These are phyloP conservation scores for Hypomyces perniciosus DNA, from an alignment of 2,329 filamentous ascomycete genomes.

Conservation along the genomic window DNA sequence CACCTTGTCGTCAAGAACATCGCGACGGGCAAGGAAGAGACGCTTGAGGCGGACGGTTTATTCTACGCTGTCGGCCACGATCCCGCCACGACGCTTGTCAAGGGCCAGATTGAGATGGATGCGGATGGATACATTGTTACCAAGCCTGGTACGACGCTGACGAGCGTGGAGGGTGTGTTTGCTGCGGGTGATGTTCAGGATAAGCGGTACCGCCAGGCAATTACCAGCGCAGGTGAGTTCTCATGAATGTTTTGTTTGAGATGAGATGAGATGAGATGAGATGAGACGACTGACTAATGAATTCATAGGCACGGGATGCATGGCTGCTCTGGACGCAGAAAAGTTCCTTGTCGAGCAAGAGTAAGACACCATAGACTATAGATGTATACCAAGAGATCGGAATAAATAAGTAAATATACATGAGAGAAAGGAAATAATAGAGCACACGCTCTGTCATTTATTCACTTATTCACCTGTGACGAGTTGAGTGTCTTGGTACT, in stretches of 20 bases:
- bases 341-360: conserved; percentile 81
- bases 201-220: conserved; percentile 95
- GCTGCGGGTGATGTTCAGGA: conserved; percentile 97
- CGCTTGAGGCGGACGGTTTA: conserved; percentile 82
- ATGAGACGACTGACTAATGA: conserved; percentile 9
- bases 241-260: background rate
- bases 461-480: too few relatives aligned
- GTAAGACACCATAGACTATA: conserved; percentile 5
- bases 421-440: background rate
- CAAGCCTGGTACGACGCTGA: conserved; percentile 79
- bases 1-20: conserved; percentile 79
- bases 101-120: conserved; percentile 83
- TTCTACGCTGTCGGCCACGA: conserved; percentile 98
- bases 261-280: background rate
- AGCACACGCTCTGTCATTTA: background rate
- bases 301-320: conserved; percentile 73
- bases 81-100: conserved; percentile 84
- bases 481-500: too few relatives aligned
- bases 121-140: conserved; percentile 88
- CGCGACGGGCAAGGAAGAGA: conserved; percentile 68
- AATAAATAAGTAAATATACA: background rate
- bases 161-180: conserved; percentile 86
- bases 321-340: conserved; percentile 93
- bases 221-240: conserved; percentile 85
- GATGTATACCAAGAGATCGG: too few relatives aligned